Base-by-base conservation (phyloP, 176 grass and related monocot genomes). In the Bonia amplexicaulis region DNA sequence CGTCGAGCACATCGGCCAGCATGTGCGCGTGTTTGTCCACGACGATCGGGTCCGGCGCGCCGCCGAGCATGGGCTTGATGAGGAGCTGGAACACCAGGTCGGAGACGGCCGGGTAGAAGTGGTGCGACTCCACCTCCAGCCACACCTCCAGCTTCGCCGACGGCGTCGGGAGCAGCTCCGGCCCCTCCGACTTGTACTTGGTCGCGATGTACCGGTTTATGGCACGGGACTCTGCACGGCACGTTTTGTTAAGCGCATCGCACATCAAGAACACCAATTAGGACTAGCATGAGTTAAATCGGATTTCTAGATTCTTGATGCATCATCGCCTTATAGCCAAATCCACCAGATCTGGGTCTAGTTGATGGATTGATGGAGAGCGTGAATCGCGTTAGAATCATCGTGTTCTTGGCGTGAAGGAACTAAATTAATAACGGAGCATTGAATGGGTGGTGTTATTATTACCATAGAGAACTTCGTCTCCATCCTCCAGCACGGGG, bases 81-180 rank as follows among this genome's bases (percentile, higher is more conserved):
- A 92, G 12, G 11, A 92, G 66, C 84, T 99, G 52, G 81, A 82
- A 92, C 54, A 92, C 85, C 19, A 96, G 60, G 1, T 2, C 15
- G 0, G 75, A 58, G 3, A 27, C 84, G 22, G 80, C 20, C 3
- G 86, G 84, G 60, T 82, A 46, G 90, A 99, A 96, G 85, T 99
- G 86, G 77, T 92, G 90, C 22, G 90, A 79, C 70, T 99, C 93
- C 14, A 93, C 91, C 77, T 98, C 93, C 0, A 95, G 87, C 92
- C 95, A 98, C 29, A 85, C 66, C 81, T 92, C 91, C 20, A 96
- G 71, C 87, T 85, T 61, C 13, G 78, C 97, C 53, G 82, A 89
- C 37, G 77, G 27, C 1, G 45, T 19, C 1, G 88, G 77, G 3
- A 94, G 17, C 3, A 99, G 89, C 4, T 89, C 78, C 0, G 79